Percentiles rank a stretch among this genome's conserved stretches.
phyloP scores from a whole-genome alignment of 768 basidiomycete species.

The Suillus americanus region DNA sequence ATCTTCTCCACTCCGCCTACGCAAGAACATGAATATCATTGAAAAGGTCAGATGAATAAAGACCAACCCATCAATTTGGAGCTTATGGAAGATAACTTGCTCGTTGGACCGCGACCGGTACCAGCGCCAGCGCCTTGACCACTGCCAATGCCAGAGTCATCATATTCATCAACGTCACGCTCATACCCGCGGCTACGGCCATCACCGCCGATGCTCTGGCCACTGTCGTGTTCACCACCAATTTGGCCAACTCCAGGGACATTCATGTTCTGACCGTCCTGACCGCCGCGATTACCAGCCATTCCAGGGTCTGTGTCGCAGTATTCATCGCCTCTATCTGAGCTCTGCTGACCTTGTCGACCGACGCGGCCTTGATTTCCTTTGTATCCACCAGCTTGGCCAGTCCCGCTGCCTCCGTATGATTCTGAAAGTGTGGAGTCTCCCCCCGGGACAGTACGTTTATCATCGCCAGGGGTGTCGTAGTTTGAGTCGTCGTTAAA shows the following conservation, averaged over 20 bases:
- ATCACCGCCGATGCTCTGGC: neutral
- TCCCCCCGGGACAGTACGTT: neutral
- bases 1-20: conserved; percentile 10
- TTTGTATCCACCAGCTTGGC: conserved; percentile 12
- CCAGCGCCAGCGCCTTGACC: neutral
- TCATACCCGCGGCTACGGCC: conserved; percentile 10
- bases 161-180: conserved; percentile 10
- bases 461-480: neutral
- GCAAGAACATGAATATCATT: neutral
- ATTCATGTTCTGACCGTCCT: neutral
- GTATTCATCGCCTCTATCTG: neutral
- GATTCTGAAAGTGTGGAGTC: conserved; percentile 3
- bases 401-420: conserved; percentile 9
- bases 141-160: neutral
- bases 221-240: conserved; percentile 1
- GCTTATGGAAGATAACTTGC: neutral
- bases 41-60: neutral
- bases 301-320: conserved; percentile 11
- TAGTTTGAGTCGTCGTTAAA: conserved; percentile 9
- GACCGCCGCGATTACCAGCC: conserved; percentile 3
- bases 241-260: conserved; percentile 6
- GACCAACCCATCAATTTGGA: conserved; percentile 9
- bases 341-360: neutral
- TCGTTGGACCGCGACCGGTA: neutral
- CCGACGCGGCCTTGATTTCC: neutral